Evolutionary conservation across 305 asterid genomes (phyloP), one percentile per base, ranked within the genome.

Genomic region (Fraxinus dipetala): DNA sequence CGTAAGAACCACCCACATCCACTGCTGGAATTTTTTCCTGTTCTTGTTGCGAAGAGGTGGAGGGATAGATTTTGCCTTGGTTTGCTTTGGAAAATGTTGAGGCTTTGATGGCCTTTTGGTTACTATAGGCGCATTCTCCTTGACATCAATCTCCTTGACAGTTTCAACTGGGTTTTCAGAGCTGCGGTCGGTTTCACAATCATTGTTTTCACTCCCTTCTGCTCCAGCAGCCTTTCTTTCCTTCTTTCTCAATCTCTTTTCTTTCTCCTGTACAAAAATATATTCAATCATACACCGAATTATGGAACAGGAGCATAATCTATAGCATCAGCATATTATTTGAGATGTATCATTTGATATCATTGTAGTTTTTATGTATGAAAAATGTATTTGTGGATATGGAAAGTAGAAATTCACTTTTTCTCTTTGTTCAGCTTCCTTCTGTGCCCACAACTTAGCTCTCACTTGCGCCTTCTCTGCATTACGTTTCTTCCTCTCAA

Each of bases 401-500:
- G 78, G 69, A 54, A 75, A 16, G 20, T 40, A 77, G 75, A 73
- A 36, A 74, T 30, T 81, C 81, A 91, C 95, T 92, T 91, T 91
- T 82, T 90, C 93, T 85, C 80, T 89, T 78, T 86, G 91, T 85
- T 90, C 95, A 31, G 93, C 92, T 84, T 90, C 95, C 84, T 88
- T 91, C 83, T 79, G 91, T 2, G 95, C 92, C 78, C 90, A 88
- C 81, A 90, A 61, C 65, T 91, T 91, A 48, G 91, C 91, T 82
- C 91, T 86, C 82, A 76, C 31, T 65, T 90, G 93, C 26, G 93
- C 89, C 85, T 91, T 91, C 86, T 90, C 92, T 6, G 90, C 92
- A 72, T 48, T 86, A 43, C 90, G 88, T 79, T 85, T 89, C 86
- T 91, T 91, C 91, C 93, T 89, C 83, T 91, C 95, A 26, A 88